Evolutionary conservation across 2,329 filamentous ascomycete genomes (phyloP), one percentile per base, ranked within the genome.

Genomic region (Chrysosporium queenslandicum): DNA sequence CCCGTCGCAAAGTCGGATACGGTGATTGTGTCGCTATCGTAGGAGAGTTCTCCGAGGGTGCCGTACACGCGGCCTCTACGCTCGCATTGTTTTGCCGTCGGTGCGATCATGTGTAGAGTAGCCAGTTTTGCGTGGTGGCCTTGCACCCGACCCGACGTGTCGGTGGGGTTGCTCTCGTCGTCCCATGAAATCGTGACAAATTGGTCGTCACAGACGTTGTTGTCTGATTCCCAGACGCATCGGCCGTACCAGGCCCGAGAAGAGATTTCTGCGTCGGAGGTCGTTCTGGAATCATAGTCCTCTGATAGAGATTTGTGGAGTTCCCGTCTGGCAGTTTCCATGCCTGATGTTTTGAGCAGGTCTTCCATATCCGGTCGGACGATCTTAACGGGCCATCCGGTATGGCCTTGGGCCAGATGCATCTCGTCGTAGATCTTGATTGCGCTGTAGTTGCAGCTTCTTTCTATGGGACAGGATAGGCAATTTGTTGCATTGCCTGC

Each of bases 341-440:
- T 58, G 0, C 78, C 77, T 0, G 66, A 61, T 0, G 63, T 68
- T 1, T 64, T 61, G 23, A 79, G 74, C 50, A 82, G 81, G 57
- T 90, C 86, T 68, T 96, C 91, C 51, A 97, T 92, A 60, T 97
- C 90, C 0, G 88, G 88, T 41, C 88, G 79, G n/a, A 96, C 86
- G 52, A 96, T 86, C 57, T 85, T 84, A 52, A 96, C 77, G 0
- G 91, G 92, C 90, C 90, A 97, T 8, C 74, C 74, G 0, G 74
- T 80, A 59, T 87, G 84, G 3, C 85, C 84, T 1, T 77, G 74
- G 4, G 75, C 77, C 0, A 95, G 76, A 11, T 83, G 77, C 6
- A 77, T 71, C 37, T 88, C 83, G 3, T 87, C 71, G 65, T 96
- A 95, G 55, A 96, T 83, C 46, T 84, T 83, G 66, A 85, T 83